Evolutionary conservation across 768 basidiomycete genomes (phyloP), one percentile per base, ranked within the genome.

Genomic region (Panaeolus papilionaceus): DNA sequence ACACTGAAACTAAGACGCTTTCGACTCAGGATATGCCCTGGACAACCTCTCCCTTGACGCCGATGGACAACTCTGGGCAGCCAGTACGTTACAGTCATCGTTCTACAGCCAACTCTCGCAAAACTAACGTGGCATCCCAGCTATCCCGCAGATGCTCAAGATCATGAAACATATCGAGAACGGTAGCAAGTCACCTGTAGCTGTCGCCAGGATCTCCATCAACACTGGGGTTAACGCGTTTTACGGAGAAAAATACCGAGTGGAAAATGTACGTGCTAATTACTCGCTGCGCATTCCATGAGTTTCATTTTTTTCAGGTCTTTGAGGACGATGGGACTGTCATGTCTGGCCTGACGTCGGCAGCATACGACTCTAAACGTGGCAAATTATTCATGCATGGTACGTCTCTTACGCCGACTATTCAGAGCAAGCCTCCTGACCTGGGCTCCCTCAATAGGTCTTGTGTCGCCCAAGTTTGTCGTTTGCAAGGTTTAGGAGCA

Each of bases 301-400:
- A 71, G 44, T 64, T 54, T 69, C 61, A 64, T 51, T n/a, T 18
- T 28, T 67, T 51, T 4, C 69, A 92, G 89, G 80, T 86, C 10
- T 92, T 93, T 67, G 88, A 92, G 74, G 90, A 93, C 74, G 81
- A 88, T 67, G 91, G 92, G 9, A 77, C 73, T 3, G 62, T 89
- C 28, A 84, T 86, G 11, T 85, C 86, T 16, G 88, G 84, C 7
- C 78, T 82, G 40, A 93, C 92, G 1, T 79, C 84, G 1, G 89
- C 78, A 2, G 88, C 80, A 16, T 84, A 89, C 70, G 89, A 91
- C 71, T 75, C 84, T 2, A 71, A 83, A 69, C 79, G 86, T 61
- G 76, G 78, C 20, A 80, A 72, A 40, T 72, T 92, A 20, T 92
- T 86, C 75, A 72, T 92, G 68, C 85, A 87, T 71, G 90, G 91